Conservation (phyloP, 2,329 filamentous ascomycete species). For the Epichloe coenophiala region DNA sequence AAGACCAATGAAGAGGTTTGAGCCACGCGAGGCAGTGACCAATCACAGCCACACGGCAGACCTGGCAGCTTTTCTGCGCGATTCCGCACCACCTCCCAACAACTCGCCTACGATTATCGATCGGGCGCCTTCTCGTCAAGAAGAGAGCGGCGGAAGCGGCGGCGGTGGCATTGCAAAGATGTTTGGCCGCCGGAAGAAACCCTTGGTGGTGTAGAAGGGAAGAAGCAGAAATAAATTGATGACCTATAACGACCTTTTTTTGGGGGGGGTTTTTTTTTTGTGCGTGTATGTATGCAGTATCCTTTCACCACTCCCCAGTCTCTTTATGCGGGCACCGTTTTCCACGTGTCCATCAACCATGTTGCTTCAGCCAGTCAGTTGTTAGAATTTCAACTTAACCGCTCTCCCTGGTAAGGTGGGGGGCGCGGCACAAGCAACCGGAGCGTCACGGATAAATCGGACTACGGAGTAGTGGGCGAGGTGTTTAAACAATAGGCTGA, state of each 20-base stretch:
- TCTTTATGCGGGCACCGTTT: too few species aligned
- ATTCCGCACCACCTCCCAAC: constrained; percentile 45
- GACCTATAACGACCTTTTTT: not conserved
- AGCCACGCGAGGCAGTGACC: constrained; percentile 37
- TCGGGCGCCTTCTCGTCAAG: constrained; percentile 18
- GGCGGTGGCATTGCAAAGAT: constrained; percentile 30
- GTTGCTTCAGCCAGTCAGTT: too few species aligned
- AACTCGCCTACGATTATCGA: constrained; percentile 18
- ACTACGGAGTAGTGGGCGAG: too few species aligned
- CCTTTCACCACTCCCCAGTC: too few species aligned
- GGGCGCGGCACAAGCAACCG: too few species aligned
- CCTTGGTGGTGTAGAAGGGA: constrained; percentile 15
- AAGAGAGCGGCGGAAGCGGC: constrained; percentile 15
- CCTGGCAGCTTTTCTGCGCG: constrained; percentile 58
- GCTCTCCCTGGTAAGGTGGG: too few species aligned
- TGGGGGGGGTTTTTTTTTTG: too few species aligned
- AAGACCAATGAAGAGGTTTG: constrained; percentile 43
- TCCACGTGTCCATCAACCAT: too few species aligned
- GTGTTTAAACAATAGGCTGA: too few species aligned
- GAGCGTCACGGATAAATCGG: too few species aligned
- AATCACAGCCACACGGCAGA: constrained; percentile 49
- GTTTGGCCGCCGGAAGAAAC: constrained; percentile 38
- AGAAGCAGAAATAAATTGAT: not conserved
- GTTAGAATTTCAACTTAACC: too few species aligned
- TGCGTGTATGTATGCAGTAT: too few species aligned